These are phyloP conservation scores for Microstegium vimineum DNA, from an alignment of 176 grass and related monocot species.

Conservation along the genomic window DNA sequence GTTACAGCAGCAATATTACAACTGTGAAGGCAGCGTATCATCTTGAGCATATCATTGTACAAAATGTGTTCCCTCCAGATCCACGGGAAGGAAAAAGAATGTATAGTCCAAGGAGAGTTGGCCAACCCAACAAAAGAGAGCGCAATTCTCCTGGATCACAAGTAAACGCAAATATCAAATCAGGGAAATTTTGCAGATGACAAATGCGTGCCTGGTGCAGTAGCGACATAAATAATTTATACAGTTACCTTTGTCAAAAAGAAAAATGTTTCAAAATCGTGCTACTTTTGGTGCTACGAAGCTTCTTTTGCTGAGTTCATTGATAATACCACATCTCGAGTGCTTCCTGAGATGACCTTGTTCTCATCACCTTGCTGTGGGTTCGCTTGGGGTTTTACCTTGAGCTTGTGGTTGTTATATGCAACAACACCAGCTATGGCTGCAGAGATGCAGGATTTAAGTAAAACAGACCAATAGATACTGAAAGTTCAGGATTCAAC, in stretches of 20 bases:
- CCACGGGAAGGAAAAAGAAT: slow-evolving; percentile 25
- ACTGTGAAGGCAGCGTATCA: background rate
- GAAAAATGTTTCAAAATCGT: slow-evolving; percentile 4
- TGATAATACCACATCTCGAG: slow-evolving; percentile 40
- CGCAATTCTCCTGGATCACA: slow-evolving; percentile 35
- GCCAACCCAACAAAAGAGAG: slow-evolving; percentile 28
- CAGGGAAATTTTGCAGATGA: background rate
- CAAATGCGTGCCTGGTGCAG: background rate
- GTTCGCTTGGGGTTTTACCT: slow-evolving; percentile 44
- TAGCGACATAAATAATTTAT: background rate
- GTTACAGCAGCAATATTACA: slow-evolving; percentile 28
- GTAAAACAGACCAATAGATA: background rate
- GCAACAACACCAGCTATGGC: slow-evolving; percentile 87
- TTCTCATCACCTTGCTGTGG: slow-evolving; percentile 28
- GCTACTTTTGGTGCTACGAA: slow-evolving; percentile 12
- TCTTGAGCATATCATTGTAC: slow-evolving; percentile 32
- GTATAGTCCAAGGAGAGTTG: slow-evolving; percentile 28
- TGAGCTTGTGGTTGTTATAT: slow-evolving; percentile 93
- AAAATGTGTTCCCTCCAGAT: slow-evolving; percentile 24
- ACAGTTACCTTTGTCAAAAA: slow-evolving; percentile 29
- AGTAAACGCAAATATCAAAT: slow-evolving; percentile 21
- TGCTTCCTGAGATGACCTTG: slow-evolving; percentile 36
- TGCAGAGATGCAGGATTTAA: slow-evolving; percentile 31
- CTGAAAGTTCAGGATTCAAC: background rate
- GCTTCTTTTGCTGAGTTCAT: slow-evolving; percentile 49